These are phyloP conservation scores for Penicillium janthinellum DNA, from an alignment of 2,329 filamentous ascomycete species.

Conservation along the genomic window DNA sequence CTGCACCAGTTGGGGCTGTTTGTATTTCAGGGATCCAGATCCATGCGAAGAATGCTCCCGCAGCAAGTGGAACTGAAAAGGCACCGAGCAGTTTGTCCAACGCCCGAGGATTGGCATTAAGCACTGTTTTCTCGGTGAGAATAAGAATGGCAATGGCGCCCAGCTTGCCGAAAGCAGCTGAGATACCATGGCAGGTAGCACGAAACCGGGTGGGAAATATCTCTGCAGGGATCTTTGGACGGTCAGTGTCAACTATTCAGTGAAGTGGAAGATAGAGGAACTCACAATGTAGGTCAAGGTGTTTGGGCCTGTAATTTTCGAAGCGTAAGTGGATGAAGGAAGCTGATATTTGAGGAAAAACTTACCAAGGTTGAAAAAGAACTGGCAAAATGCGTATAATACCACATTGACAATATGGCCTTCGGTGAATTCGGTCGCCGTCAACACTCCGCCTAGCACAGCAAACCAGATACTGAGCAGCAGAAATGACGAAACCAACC, in stretches of 20 bases:
- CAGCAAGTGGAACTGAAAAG: neutral
- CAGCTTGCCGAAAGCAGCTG: slow-evolving; percentile 2
- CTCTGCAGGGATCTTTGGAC: neutral
- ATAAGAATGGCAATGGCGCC: slow-evolving; percentile 4
- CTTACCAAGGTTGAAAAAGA: slow-evolving; percentile 45
- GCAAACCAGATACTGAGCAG: slow-evolving; percentile 8
- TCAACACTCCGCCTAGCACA: slow-evolving; percentile 5
- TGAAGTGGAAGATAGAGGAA: neutral
- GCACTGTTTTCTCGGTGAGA: neutral
- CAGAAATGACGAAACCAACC: slow-evolving; percentile 6
- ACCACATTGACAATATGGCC: slow-evolving; percentile 30
- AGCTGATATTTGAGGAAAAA: neutral
- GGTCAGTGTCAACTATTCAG: neutral
- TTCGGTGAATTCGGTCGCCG: slow-evolving; percentile 9
- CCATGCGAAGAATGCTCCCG: slow-evolving; percentile 3
- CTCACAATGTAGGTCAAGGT: slow-evolving; percentile 5
- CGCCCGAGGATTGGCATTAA: neutral
- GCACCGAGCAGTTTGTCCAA: slow-evolving; percentile 5
- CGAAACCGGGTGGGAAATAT: slow-evolving; percentile 3
- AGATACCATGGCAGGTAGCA: slow-evolving; percentile 4
- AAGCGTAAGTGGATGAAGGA: neutral
- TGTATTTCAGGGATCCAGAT: slow-evolving; percentile 4
- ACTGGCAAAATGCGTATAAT: slow-evolving; percentile 43
- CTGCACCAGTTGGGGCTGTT: neutral
- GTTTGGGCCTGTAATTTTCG: neutral